phyloP scores from a whole-genome alignment of 176 grass and related monocot genomes.

The Pontederia crassipes region DNA sequence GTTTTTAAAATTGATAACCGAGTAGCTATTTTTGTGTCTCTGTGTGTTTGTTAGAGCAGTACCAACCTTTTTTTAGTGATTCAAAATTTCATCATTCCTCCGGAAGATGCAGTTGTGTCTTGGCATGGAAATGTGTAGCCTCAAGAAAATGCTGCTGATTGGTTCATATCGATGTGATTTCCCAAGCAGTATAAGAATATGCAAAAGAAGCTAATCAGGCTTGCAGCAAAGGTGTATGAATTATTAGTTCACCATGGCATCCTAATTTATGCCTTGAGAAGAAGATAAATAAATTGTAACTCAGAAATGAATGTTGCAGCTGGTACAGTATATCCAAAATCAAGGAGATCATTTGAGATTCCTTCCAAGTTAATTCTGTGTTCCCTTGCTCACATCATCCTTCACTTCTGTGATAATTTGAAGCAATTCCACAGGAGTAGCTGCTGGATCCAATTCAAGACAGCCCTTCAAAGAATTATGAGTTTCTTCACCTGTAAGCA shows the following conservation, averaged over 20 bases:
- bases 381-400: constrained; percentile 25
- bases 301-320: not conserved
- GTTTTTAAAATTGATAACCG: not conserved
- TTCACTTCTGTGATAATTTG: constrained; percentile 70
- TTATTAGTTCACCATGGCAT: constrained; percentile 31
- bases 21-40: not conserved
- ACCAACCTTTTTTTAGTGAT: not conserved
- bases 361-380: constrained; percentile 8
- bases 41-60: constrained; percentile 15
- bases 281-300: constrained; percentile 1
- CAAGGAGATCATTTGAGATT: not conserved
- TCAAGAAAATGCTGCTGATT: too few species aligned
- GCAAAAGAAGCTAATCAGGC: constrained; percentile 19
- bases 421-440: constrained; percentile 77
- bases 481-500: constrained; percentile 66
- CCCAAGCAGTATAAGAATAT: too few species aligned
- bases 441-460: constrained; percentile 82
- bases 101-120: too few species aligned
- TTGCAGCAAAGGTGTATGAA: constrained; percentile 21
- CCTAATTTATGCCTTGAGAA: constrained; percentile 42
- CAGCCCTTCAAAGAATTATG: constrained; percentile 63
- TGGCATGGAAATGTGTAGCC: too few species aligned
- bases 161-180: too few species aligned
- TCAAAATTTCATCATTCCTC: too few species aligned
- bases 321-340: not conserved